phyloP scores from a whole-genome alignment of 805 yeast genomes.

The Saccharomycopsis capsularis region DNA sequence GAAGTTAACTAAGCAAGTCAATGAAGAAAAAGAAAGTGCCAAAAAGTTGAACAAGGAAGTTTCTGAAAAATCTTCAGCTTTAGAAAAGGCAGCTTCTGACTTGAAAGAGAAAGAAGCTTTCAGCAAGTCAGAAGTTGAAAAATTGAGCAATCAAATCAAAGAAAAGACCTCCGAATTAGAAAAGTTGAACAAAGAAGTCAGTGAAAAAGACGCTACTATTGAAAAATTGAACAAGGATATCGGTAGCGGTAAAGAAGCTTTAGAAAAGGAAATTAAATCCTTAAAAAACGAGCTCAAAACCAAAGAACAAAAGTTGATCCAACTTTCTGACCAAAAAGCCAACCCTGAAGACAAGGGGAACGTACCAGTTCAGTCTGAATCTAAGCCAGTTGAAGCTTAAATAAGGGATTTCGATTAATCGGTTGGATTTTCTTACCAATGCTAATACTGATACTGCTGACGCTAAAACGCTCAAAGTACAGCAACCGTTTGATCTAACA shows the following conservation, averaged over 20 bases:
- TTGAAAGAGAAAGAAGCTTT: not conserved
- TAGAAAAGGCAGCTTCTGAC: not conserved
- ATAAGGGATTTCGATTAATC: not conserved
- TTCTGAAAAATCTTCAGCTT: not conserved
- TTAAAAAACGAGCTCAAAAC: not conserved
- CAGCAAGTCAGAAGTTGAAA: not conserved
- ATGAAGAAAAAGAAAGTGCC: not conserved
- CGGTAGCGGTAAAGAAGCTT: not conserved
- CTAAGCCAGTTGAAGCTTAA: slow-evolving; percentile 12
- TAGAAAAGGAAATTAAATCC: not conserved
- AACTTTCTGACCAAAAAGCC: too few relatives aligned
- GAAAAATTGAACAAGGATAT: not conserved
- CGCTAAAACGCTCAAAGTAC: too few relatives aligned
- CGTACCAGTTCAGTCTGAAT: not conserved
- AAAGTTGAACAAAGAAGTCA: not conserved
- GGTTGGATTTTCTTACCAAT: too few relatives aligned
- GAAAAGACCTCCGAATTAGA: not conserved
- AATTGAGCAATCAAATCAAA: not conserved
- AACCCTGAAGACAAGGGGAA: slow-evolving; percentile 2
- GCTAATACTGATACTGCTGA: too few relatives aligned
- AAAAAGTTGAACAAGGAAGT: not conserved
- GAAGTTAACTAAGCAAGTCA: not conserved
- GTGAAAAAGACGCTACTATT: not conserved
- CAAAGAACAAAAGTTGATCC: slow-evolving; percentile 5
- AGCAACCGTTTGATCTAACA: too few relatives aligned